These are phyloP conservation scores for Priceomyces melissophilus DNA, from an alignment of 805 yeast genomes.

Conservation along the genomic window DNA sequence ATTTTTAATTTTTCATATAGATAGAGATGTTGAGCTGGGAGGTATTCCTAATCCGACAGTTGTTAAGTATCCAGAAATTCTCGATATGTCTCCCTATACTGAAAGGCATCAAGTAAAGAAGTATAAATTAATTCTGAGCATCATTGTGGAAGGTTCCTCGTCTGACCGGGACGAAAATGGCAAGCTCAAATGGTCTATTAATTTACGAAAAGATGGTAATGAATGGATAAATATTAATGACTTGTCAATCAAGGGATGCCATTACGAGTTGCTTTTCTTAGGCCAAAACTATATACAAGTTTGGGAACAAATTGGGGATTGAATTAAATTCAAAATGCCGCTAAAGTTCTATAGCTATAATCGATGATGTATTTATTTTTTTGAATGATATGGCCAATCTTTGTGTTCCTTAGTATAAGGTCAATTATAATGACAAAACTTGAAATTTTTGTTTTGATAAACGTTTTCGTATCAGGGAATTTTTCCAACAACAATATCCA, in stretches of 20 bases:
- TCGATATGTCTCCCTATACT: slow-evolving; percentile 33
- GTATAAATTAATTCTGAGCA: slow-evolving; percentile 33
- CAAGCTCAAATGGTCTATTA: slow-evolving; percentile 47
- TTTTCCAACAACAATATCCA: slow-evolving; percentile 8
- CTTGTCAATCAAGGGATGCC: slow-evolving; percentile 42
- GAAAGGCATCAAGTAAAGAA: slow-evolving; percentile 15
- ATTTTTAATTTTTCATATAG: slow-evolving; percentile 52
- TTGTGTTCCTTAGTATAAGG: slow-evolving; percentile 15
- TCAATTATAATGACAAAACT: slow-evolving; percentile 19
- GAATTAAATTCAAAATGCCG: slow-evolving; percentile 2
- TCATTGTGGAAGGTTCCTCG: slow-evolving; percentile 12
- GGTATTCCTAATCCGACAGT: slow-evolving; percentile 44
- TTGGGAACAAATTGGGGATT: slow-evolving; percentile 44
- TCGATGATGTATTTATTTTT: slow-evolving; percentile 4
- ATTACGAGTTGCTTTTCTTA: slow-evolving; percentile 58
- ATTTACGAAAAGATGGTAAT: slow-evolving; percentile 24
- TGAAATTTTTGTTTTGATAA: slow-evolving; percentile 14
- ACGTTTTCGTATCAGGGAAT: slow-evolving; percentile 3
- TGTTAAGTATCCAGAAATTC: slow-evolving; percentile 52
- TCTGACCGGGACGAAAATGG: slow-evolving; percentile 12
- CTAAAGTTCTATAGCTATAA: slow-evolving; percentile 6
- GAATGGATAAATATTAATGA: slow-evolving; percentile 63
- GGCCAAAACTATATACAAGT: slow-evolving; percentile 64
- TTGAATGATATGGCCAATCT: slow-evolving; percentile 11
- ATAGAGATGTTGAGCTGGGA: slow-evolving; percentile 36